phyloP scores from a whole-genome alignment of 1,139 yeast species.

The Nematodospora anomalae region DNA sequence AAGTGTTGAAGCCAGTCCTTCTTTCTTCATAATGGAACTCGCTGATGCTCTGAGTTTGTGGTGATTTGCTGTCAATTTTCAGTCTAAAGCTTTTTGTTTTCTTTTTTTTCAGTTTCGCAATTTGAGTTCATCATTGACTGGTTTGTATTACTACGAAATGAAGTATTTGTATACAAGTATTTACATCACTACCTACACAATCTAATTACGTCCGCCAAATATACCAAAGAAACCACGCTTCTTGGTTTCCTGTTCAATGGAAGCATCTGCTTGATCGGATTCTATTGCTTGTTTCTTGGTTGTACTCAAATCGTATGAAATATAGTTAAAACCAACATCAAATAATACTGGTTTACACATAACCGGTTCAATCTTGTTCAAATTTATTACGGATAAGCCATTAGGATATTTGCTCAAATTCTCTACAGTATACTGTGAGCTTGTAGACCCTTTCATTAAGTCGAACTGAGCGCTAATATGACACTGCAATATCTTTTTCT shows the following conservation, averaged over 20 bases:
- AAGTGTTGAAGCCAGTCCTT: constrained; percentile 34
- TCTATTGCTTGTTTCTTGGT: constrained; percentile 1
- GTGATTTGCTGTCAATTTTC: constrained; percentile 1
- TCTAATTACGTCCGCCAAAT: constrained; percentile 29
- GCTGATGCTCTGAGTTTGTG: constrained; percentile 1
- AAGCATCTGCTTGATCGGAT: neutral
- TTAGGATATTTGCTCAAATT: constrained; percentile 47
- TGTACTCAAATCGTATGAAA: constrained; percentile 39
- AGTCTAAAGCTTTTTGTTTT: no score
- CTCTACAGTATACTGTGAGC: constrained; percentile 40
- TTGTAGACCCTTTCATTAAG: constrained; percentile 13
- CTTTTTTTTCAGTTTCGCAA: neutral
- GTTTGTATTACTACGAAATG: no score
- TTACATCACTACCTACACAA: neutral
- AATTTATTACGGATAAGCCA: constrained; percentile 47
- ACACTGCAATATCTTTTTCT: constrained; percentile 33
- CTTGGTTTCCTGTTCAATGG: constrained; percentile 23
- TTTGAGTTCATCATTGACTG: no score
- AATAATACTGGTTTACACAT: constrained; percentile 85
- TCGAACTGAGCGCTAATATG: constrained; percentile 56
- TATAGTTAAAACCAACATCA: constrained; percentile 84
- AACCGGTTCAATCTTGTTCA: constrained; percentile 52
- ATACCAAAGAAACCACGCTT: constrained; percentile 46
- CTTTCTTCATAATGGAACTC: constrained; percentile 15
- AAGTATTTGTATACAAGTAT: no score